Evolutionary conservation across 108 stramenopile genomes (phyloP), one percentile per base, ranked within the genome.

Genomic region (Conticribra guillardii): DNA sequence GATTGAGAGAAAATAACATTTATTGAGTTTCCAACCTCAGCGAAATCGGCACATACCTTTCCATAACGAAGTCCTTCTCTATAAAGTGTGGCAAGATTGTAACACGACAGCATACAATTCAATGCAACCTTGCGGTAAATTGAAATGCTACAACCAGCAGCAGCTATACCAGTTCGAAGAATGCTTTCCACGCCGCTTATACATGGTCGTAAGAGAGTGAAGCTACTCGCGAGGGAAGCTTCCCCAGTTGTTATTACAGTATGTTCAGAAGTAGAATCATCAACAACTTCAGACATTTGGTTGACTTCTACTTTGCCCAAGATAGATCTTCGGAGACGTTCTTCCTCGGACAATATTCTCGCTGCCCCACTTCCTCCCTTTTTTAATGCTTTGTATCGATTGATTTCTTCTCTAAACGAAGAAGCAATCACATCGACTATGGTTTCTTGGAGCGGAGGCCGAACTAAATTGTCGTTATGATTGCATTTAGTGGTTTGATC

Each of bases 1-100:
- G n/a, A n/a, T n/a, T n/a, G n/a, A n/a, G n/a, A n/a, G n/a, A n/a
- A n/a, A n/a, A n/a, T n/a, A n/a, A n/a, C n/a, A n/a, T n/a, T n/a
- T n/a, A n/a, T n/a, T n/a, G n/a, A n/a, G n/a, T n/a, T n/a, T n/a
- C n/a, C n/a, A n/a, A n/a, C n/a, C n/a, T n/a, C 37, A 41, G 11
- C 8, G 11, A 41, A 41, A 9, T 41, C 8, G 11, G 11, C 37
- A 41, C 37, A 5, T 5, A 41, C 37, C 37, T 76, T 86, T 32
- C 88, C 86, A 32, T 89, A 89, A 1, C 88, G 85, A 49, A 89
- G 71, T 3, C 84, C 85, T 64, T 85, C 80, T 52, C 73, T 67
- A 48, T 84, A 85, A 4, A 89, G 62, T 0, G 84, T 81, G 5
- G 85, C 76, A 56, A 87, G 71, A 57, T 87, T 79, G 73, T 62